Evolutionary conservation across 1,284 basidiomycete genomes (phyloP).

Genomic region (Mycena sp.): DNA sequence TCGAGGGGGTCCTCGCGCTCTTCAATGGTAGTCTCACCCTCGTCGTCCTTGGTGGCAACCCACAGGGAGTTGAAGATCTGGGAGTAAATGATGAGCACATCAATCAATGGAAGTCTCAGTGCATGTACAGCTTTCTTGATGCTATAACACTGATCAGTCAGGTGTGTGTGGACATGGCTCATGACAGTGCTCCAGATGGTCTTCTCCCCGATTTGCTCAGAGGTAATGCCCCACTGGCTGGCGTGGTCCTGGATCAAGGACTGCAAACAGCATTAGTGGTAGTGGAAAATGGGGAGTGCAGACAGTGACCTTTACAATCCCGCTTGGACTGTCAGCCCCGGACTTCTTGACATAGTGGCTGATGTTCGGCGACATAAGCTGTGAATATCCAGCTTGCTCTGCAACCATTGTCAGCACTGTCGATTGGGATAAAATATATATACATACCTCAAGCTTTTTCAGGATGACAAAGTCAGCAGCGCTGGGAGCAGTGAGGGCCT

Average conservation of each 20-base stretch:
- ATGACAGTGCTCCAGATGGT: background rate
- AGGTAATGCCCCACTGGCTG: background rate
- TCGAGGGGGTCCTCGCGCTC: conserved; percentile 12
- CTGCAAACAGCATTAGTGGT: background rate
- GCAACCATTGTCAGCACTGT: background rate
- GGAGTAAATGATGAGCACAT: background rate
- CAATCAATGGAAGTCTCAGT: background rate
- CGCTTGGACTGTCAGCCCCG: background rate
- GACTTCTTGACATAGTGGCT: background rate
- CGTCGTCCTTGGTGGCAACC: conserved; percentile 1
- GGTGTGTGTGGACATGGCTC: background rate
- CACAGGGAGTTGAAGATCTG: background rate
- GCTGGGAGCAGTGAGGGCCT: background rate
- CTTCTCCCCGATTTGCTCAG: background rate
- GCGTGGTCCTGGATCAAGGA: background rate
- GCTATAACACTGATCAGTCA: conserved; percentile 11
- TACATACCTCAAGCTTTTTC: background rate
- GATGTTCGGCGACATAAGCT: background rate
- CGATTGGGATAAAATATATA: too few relatives aligned
- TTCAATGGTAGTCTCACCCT: background rate
- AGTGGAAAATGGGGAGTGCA: too few relatives aligned
- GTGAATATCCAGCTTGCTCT: background rate
- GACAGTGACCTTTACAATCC: background rate
- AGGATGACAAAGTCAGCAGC: background rate
- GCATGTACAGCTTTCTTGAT: conserved; percentile 14